Conservation (phyloP, 257 asterid genomes). For the Nicotiana knightiana region DNA sequence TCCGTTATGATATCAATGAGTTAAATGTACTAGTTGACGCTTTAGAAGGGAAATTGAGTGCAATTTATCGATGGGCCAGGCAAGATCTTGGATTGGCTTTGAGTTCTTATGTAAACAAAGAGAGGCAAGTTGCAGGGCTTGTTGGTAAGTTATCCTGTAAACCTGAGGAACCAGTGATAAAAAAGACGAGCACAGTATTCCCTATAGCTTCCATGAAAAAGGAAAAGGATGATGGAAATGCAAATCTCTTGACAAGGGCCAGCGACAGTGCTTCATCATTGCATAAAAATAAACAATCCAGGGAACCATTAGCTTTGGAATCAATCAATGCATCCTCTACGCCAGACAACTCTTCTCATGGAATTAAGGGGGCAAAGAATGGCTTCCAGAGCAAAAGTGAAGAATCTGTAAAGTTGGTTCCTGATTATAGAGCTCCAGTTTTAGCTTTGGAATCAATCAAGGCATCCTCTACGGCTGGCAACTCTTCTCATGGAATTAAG, state of each 20-base stretch:
- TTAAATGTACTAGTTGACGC: conserved; percentile 87
- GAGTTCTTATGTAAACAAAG: conserved; percentile 71
- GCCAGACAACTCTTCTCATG: conserved; percentile 23
- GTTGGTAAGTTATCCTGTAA: conserved; percentile 29
- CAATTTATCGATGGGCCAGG: conserved; percentile 96
- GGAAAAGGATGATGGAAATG: conserved; percentile 36
- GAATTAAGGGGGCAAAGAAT: conserved; percentile 26
- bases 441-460: conserved; percentile 29
- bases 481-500: conserved; percentile 29
- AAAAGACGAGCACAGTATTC: conserved; percentile 30
- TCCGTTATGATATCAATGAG: conserved; percentile 77
- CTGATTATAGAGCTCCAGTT: conserved; percentile 17
- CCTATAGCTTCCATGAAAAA: conserved; percentile 27
- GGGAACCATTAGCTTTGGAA: conserved; percentile 47
- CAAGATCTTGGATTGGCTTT: conserved; percentile 88
- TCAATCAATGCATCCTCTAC: conserved; percentile 24
- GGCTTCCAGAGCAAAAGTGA: conserved; percentile 29
- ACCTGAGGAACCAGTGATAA: conserved; percentile 33
- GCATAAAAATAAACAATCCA: conserved; percentile 37
- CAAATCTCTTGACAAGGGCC: conserved; percentile 19
- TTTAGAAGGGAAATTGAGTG: conserved; percentile 94
- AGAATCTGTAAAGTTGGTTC: conserved; percentile 16
- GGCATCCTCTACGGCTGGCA: conserved; percentile 15
- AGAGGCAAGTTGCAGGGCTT: conserved; percentile 41
- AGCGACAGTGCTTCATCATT: conserved; percentile 24